Conservation (phyloP, 306 rosid genomes). For the Ammopiptanthus mongolicus region DNA sequence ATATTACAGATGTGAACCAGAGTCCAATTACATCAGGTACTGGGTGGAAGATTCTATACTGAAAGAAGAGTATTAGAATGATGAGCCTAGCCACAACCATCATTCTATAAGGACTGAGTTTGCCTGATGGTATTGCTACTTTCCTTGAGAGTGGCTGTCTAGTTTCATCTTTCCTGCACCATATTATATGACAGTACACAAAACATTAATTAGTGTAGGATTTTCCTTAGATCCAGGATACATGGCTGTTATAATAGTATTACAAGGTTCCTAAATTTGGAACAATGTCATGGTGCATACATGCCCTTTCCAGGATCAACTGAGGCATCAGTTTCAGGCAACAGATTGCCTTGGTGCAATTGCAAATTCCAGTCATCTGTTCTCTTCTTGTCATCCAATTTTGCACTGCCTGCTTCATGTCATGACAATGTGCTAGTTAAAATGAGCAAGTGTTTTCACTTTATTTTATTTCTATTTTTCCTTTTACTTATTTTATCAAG, state of each 20-base stretch:
- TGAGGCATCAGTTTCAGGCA: constrained; percentile 61
- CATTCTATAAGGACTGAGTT: constrained; percentile 90
- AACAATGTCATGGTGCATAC: constrained; percentile 35
- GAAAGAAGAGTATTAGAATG: constrained; percentile 58
- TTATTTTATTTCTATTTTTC: not conserved
- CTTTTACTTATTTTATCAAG: not conserved
- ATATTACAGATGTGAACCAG: constrained; percentile 76
- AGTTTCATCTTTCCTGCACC: constrained; percentile 81
- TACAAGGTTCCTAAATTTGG: not conserved
- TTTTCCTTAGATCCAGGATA: not conserved
- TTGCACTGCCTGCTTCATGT: constrained; percentile 54
- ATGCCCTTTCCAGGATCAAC: constrained; percentile 75
- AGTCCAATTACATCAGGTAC: constrained; percentile 85
- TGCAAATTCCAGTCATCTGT: constrained; percentile 79
- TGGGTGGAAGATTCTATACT: constrained; percentile 74
- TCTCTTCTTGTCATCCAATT: constrained; percentile 67
- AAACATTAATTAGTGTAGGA: not conserved
- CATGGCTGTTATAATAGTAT: not conserved
- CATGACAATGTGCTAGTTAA: not conserved
- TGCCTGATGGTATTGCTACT: constrained; percentile 88
- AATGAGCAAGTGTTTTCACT: not conserved
- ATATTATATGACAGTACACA: not conserved
- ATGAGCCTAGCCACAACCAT: constrained; percentile 68
- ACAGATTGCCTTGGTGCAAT: constrained; percentile 69
- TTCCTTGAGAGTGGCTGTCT: constrained; percentile 94